Evolutionary conservation across 129 eudicot genomes (phyloP).

Genomic region (Mikania micrantha): DNA sequence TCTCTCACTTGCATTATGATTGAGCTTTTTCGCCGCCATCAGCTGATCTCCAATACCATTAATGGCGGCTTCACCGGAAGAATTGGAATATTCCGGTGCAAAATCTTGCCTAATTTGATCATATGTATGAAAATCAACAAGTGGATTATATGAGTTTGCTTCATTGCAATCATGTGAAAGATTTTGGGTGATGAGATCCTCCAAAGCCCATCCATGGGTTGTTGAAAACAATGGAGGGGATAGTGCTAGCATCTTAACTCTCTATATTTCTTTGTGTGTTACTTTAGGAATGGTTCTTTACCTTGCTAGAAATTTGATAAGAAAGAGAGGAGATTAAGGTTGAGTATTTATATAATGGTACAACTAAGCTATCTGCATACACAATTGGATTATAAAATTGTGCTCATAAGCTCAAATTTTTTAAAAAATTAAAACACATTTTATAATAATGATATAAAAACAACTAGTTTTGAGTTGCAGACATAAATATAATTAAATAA

Average conservation of each 20-base stretch:
- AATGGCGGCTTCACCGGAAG: not conserved
- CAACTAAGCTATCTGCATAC: not conserved
- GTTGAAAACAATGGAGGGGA: slow-evolving; percentile 20
- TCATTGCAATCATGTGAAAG: slow-evolving; percentile 4
- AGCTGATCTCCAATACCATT: not conserved
- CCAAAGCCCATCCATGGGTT: slow-evolving; percentile 23
- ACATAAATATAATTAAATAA: not conserved
- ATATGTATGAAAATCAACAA: slow-evolving; percentile 2
- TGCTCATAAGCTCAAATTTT: not conserved
- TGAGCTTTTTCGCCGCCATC: slow-evolving; percentile 14
- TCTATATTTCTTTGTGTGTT: not conserved
- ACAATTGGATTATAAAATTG: not conserved
- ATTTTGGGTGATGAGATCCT: slow-evolving; percentile 17
- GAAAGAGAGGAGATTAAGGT: not conserved
- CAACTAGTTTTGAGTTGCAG: not conserved
- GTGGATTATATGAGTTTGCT: slow-evolving; percentile 11
- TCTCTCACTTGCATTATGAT: slow-evolving; percentile 29
- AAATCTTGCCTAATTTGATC: slow-evolving; percentile 8
- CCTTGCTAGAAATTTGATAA: not conserved
- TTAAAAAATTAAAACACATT: not conserved
- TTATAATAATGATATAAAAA: not conserved
- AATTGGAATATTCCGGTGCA: slow-evolving; percentile 11
- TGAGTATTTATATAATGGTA: slow-evolving; percentile 3
- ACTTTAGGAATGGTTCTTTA: not conserved
- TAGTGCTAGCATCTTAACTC: slow-evolving; percentile 12